Conservation (phyloP, 805 yeast genomes). For the Cyberlindnera petersonii region DNA sequence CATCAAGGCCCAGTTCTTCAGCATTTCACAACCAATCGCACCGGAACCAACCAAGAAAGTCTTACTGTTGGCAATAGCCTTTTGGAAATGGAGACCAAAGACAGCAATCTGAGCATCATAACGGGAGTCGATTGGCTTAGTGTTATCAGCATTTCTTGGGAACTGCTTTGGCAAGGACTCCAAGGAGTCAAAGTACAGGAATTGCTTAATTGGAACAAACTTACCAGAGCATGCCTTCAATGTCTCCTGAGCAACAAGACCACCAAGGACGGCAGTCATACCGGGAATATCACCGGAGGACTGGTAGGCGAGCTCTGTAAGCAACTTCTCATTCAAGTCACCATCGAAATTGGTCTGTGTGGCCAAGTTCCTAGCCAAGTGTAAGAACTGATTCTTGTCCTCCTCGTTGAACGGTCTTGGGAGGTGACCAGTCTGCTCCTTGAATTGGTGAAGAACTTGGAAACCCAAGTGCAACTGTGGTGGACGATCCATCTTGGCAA, state of each 20-base stretch:
- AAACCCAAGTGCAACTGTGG: conserved; percentile 87
- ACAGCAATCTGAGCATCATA: conserved; percentile 96
- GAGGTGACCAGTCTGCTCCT: conserved; percentile 50
- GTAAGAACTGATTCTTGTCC: conserved; percentile 67
- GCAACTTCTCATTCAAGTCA: conserved; percentile 59
- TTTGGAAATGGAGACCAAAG: conserved; percentile 77
- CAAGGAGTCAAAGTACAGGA: conserved; percentile 87
- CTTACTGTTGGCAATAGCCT: conserved; percentile 66
- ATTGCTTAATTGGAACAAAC: conserved; percentile 90
- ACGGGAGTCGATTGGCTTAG: conserved; percentile 73
- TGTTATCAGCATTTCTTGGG: conserved; percentile 65
- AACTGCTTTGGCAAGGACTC: conserved; percentile 77
- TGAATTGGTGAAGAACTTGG: conserved; percentile 80
- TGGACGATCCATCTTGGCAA: conserved; percentile 91
- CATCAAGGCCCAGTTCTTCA: conserved; percentile 96
- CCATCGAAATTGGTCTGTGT: conserved; percentile 54
- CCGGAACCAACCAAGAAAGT: conserved; percentile 95
- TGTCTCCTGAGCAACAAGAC: conserved; percentile 93
- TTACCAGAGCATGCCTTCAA: conserved; percentile 93
- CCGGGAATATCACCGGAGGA: conserved; percentile 92
- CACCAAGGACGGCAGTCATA: conserved; percentile 85
- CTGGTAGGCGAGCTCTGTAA: conserved; percentile 74
- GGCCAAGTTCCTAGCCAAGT: conserved; percentile 56
- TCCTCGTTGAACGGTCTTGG: conserved; percentile 75
- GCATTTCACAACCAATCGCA: conserved; percentile 98